Evolutionary conservation across 208 protist genomes (phyloP).

Genomic region (Acanthamoeba castellanii): DNA sequence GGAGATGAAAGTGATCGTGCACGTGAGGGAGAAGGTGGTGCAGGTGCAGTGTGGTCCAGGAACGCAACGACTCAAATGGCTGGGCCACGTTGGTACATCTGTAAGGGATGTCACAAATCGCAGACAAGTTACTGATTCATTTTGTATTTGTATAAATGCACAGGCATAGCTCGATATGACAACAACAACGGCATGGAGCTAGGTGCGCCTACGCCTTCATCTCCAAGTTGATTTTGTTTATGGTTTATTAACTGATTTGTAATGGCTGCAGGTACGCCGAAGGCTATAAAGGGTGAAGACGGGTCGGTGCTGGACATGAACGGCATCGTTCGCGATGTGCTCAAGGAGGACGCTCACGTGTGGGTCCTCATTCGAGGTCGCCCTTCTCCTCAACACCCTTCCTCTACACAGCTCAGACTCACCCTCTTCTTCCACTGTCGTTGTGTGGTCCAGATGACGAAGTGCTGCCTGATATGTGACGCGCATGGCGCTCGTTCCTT

Average conservation of each 20-base stretch:
- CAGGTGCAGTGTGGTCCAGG: conserved; percentile 21
- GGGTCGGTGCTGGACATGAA: conserved; percentile 26
- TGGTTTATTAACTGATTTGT: not conserved
- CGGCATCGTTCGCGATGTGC: not conserved
- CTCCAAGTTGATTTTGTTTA: not conserved
- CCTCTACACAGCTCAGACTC: not conserved
- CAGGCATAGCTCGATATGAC: conserved; percentile 65
- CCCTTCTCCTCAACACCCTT: not conserved
- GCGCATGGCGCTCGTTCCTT: not conserved
- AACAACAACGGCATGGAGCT: conserved; percentile 70
- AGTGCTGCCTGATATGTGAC: not conserved
- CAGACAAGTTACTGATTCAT: not conserved
- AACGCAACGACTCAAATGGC: conserved; percentile 9
- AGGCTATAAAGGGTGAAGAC: conserved; percentile 13
- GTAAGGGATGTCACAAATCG: too few relatives aligned
- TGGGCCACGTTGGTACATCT: conserved; percentile 24
- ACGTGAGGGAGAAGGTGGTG: conserved; percentile 52
- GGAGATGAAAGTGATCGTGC: conserved; percentile 40
- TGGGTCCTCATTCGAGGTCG: conserved; percentile 51
- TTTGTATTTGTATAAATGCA: not conserved
- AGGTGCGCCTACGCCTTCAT: not conserved
- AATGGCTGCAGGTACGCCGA: not conserved
- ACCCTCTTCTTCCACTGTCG: not conserved
- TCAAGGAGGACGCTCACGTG: conserved; percentile 33
- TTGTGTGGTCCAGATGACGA: not conserved